A percentile compares a stretch with the other conserved stretches of the same genome.
Conservation (phyloP, 1,284 basidiomycete genomes). For the Cutaneotrichosporon cutaneum region DNA sequence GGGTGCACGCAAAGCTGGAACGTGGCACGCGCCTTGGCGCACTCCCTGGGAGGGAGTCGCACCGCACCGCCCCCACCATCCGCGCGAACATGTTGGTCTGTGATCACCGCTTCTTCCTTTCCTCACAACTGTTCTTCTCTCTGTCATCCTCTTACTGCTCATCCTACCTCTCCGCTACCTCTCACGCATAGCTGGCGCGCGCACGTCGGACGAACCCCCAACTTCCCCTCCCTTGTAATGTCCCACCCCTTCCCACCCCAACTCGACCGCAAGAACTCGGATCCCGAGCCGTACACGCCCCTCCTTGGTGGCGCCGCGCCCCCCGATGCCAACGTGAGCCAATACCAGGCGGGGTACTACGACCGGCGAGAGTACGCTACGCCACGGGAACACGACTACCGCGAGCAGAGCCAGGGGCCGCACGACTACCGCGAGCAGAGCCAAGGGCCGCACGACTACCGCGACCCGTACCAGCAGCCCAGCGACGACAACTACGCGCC, state of each 20-base stretch:
- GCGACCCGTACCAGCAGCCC: background rate
- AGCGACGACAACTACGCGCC: background rate
- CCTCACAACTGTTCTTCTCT: no score
- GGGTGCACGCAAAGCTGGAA: no score
- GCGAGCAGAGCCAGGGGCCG: background rate
- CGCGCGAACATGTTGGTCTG: no score
- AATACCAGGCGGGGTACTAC: constrained; percentile 1
- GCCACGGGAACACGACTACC: background rate
- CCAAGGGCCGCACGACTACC: background rate
- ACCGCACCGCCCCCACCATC: no score
- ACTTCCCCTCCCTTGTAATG: background rate
- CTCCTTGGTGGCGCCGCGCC: background rate
- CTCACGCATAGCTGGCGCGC: no score
- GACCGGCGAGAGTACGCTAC: background rate
- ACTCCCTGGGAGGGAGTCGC: no score
- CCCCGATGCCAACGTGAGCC: background rate
- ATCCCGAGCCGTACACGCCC: constrained; percentile 2
- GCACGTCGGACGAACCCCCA: no score
- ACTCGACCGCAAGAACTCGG: constrained; percentile 2
- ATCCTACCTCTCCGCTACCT: no score
- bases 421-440: background rate
- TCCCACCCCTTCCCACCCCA: background rate
- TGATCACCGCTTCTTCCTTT: no score
- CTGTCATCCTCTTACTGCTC: no score
- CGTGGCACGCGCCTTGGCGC: no score